Evolutionary conservation across 805 yeast species (phyloP).

Genomic region (Saccharomyces kudriavzevii): DNA sequence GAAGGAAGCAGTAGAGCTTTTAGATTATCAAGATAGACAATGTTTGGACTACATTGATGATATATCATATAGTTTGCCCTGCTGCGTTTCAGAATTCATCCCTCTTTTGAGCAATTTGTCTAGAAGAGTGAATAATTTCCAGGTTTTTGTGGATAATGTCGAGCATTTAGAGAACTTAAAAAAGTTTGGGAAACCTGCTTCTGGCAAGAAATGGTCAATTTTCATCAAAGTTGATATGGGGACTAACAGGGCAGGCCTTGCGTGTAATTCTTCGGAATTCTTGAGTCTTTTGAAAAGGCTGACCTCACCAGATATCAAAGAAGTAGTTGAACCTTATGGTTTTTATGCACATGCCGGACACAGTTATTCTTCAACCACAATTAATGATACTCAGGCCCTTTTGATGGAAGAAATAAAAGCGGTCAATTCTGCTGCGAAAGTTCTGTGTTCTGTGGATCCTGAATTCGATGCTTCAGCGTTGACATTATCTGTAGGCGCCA

Average conservation of each 20-base stretch:
- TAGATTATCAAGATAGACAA: slow-evolving; percentile 23
- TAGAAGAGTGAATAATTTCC: slow-evolving; percentile 35
- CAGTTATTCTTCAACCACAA: slow-evolving; percentile 46
- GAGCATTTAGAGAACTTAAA: slow-evolving; percentile 47
- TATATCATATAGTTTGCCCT: slow-evolving; percentile 53
- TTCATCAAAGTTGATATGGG: slow-evolving; percentile 69
- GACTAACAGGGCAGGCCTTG: slow-evolving; percentile 58
- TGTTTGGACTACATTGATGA: slow-evolving; percentile 33
- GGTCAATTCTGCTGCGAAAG: slow-evolving; percentile 45
- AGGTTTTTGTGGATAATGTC: slow-evolving; percentile 53
- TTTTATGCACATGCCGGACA: slow-evolving; percentile 78
- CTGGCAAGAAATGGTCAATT: slow-evolving; percentile 43
- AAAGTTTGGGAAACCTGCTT: slow-evolving; percentile 26
- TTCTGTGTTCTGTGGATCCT: slow-evolving; percentile 22
- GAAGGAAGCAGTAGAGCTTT: slow-evolving; percentile 52
- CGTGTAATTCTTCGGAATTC: slow-evolving; percentile 31
- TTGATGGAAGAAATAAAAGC: slow-evolving; percentile 50
- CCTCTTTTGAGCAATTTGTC: slow-evolving; percentile 41
- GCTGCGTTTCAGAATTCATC: slow-evolving; percentile 41
- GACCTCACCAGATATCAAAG: slow-evolving; percentile 17
- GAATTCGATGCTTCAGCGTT: slow-evolving; percentile 33
- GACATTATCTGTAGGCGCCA: slow-evolving; percentile 67
- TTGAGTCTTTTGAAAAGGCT: slow-evolving; percentile 31
- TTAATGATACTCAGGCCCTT: slow-evolving; percentile 39
- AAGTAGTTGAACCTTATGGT: slow-evolving; percentile 46